phyloP scores from a whole-genome alignment of 306 rosid genomes.

The Prunus armeniaca region DNA sequence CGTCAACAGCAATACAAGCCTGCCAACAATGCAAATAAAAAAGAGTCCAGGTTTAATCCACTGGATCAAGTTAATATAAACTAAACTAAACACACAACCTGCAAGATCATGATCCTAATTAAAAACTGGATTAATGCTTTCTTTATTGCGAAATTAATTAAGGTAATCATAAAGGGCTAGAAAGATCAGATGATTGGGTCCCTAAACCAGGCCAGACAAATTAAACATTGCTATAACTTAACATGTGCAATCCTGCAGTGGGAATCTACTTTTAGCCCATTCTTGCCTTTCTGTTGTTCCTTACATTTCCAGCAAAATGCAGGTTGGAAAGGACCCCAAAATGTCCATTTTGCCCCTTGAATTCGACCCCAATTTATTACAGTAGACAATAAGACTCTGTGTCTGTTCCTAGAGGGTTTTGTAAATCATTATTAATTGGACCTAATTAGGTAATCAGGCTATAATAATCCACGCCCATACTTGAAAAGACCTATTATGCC shows the following conservation, averaged over 20 bases:
- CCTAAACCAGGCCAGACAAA: slow-evolving; percentile 50
- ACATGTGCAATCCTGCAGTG: slow-evolving; percentile 40
- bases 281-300: slow-evolving; percentile 43
- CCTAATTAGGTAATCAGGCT: slow-evolving; percentile 48
- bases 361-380: neutral
- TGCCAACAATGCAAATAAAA: slow-evolving; percentile 13
- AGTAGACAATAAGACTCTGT: neutral
- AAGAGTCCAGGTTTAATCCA: neutral
- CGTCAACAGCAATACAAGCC: neutral
- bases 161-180: slow-evolving; percentile 34
- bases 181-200: slow-evolving; percentile 12
- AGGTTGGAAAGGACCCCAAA: slow-evolving; percentile 51
- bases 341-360: slow-evolving; percentile 44
- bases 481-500: slow-evolving; percentile 36
- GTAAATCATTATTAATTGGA: slow-evolving; percentile 40
- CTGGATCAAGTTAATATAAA: neutral
- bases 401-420: slow-evolving; percentile 3
- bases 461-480: slow-evolving; percentile 32
- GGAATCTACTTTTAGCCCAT: slow-evolving; percentile 59
- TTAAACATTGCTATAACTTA: slow-evolving; percentile 43
- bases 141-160: slow-evolving; percentile 6
- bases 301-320: slow-evolving; percentile 68
- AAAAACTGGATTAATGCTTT: slow-evolving; percentile 16
- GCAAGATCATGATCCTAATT: neutral
- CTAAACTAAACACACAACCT: neutral